Conservation (phyloP, 768 basidiomycete genomes). For the Cystobasidium ongulense region DNA sequence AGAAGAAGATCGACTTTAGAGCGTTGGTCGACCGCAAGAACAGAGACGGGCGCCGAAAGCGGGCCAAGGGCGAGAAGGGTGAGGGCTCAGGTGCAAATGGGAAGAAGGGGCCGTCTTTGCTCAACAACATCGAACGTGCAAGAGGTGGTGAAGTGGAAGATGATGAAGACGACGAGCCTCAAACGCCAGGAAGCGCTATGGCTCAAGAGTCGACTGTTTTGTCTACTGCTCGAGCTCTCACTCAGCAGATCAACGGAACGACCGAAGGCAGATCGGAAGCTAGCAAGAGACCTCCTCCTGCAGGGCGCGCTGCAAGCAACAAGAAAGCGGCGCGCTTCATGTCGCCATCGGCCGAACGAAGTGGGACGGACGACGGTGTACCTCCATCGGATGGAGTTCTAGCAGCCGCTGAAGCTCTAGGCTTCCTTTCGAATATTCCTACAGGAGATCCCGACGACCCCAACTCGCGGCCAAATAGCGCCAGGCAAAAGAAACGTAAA, state of each 20-base stretch:
- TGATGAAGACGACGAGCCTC: slow-evolving; percentile 36
- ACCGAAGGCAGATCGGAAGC: not conserved
- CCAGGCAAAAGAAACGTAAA: slow-evolving; percentile 30
- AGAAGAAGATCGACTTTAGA: slow-evolving; percentile 83
- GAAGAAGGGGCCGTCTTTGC: slow-evolving; percentile 70
- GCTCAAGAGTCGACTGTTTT: slow-evolving; percentile 5
- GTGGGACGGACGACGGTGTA: not conserved
- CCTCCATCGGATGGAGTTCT: slow-evolving; percentile 36
- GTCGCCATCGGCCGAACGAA: not conserved
- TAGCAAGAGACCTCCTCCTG: slow-evolving; percentile 4
- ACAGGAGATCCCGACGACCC: not conserved
- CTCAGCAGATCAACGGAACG: not conserved
- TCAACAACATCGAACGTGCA: slow-evolving; percentile 58
- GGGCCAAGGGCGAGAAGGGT: slow-evolving; percentile 48
- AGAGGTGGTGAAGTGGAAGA: slow-evolving; percentile 31
- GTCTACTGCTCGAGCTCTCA: slow-evolving; percentile 13
- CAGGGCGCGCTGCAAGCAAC: not conserved
- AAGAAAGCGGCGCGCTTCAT: slow-evolving; percentile 30
- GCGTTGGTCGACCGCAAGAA: slow-evolving; percentile 61
- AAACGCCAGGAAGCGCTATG: slow-evolving; percentile 14
- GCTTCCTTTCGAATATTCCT: slow-evolving; percentile 33
- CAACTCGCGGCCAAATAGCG: not conserved
- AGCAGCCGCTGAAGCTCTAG: slow-evolving; percentile 40
- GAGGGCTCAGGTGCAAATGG: slow-evolving; percentile 42
- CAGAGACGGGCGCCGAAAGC: slow-evolving; percentile 53